Percentiles rank a stretch among this genome's conserved stretches.
phyloP scores from a whole-genome alignment of 2,329 filamentous ascomycete genomes.

The Boeremia exigua region DNA sequence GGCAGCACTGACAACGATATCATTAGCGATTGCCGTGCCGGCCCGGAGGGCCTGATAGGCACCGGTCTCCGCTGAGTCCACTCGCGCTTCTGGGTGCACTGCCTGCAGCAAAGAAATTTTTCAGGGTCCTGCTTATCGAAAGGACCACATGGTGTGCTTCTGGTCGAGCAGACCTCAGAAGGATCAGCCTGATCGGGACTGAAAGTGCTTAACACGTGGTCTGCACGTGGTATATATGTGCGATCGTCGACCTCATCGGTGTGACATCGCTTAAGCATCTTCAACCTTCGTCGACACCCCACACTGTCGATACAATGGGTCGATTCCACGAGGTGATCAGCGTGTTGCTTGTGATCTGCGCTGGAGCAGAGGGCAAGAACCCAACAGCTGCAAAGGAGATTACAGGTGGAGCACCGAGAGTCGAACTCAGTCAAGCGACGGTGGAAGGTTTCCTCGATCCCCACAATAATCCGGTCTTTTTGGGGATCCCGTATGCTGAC shows the following conservation, averaged over 20 bases:
- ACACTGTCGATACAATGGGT: constrained; percentile 8
- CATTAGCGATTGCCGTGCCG: not conserved
- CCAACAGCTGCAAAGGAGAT: constrained; percentile 14
- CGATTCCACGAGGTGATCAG: constrained; percentile 8
- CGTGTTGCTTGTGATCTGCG: constrained; percentile 4
- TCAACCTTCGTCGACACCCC: not conserved
- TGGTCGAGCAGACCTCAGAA: constrained; percentile 11
- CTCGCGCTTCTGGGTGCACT: not conserved
- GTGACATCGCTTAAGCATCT: constrained; percentile 1
- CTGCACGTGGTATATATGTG: constrained; percentile 12
- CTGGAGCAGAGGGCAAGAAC: constrained; percentile 15
- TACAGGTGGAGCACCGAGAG: constrained; percentile 16
- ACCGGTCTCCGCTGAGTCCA: not conserved
- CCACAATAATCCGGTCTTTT: constrained; percentile 29
- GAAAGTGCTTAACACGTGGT: constrained; percentile 6
- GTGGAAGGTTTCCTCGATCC: constrained; percentile 28
- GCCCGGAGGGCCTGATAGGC: not conserved
- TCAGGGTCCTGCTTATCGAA: constrained; percentile 6
- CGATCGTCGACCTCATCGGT: constrained; percentile 6
- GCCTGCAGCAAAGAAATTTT: constrained; percentile 11
- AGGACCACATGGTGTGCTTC: constrained; percentile 8
- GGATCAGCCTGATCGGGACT: not conserved
- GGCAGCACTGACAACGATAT: constrained; percentile 1
- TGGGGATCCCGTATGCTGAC: constrained; percentile 34
- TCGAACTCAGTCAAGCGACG: constrained; percentile 21